Evolutionary conservation across 371 early-diverging fungal species (phyloP), one percentile per base, ranked within the genome.

Genomic region (Massospora cicadina): DNA sequence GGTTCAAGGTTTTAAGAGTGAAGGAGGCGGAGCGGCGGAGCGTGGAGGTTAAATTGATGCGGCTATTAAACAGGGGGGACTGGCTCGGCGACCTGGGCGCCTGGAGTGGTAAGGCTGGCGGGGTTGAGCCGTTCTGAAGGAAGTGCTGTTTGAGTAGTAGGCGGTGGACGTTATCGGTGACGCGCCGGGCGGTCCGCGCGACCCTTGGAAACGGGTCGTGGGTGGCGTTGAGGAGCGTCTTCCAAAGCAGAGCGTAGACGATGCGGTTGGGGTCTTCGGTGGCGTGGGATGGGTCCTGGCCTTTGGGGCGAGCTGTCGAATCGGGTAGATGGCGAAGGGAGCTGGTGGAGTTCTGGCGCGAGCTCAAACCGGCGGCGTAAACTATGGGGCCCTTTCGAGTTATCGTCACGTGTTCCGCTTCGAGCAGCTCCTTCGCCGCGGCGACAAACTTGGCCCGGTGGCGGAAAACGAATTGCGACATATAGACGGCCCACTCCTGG

Each of bases 121-220:
- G 63, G 5, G 57, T 57, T 57, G n/a, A 21, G 21, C 10, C 7
- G 10, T 12, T 26, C 43, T 2, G 62, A 62, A 21, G 12, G 43
- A n/a, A 43, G 62, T 23, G 62, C 25, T 21, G 62, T 28, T 28
- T 24, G 0, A 81, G 65, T 12, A 85, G 64, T 54, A 79, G 72
- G 12, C 72, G 68, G 62, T 83, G 81, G 67, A 91, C 77, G 62
- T 78, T 71, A 71, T 91, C 92, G n/a, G 89, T 86, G 2, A 90
- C 77, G 1, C 69, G 68, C 0, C 76, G 68, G 0, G 88, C 89
- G 2, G 82, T 70, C 23, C 72, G 68, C 1, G 89, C 79, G 0
- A 90, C 86, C 2, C 81, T 81, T 0, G 79, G 80, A 65, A 83
- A 79, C 10, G 93, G 84, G 69, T 93, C 93, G 0, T 85, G 82